Evolutionary conservation across 306 rosid species (phyloP), one percentile per base, ranked within the genome.

Genomic region (Malus asiatica): DNA sequence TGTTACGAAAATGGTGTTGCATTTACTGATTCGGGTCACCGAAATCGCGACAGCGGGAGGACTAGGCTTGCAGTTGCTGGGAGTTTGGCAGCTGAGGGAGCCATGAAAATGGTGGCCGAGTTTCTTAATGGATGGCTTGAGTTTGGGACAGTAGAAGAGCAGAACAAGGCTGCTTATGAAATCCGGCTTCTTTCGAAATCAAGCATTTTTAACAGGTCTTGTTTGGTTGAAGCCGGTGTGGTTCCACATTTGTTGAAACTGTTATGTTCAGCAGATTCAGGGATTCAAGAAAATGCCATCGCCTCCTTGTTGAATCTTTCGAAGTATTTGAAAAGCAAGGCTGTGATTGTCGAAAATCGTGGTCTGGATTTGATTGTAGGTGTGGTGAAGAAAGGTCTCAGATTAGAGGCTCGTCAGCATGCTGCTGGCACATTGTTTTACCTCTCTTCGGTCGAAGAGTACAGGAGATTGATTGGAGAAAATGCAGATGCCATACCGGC

Each of bases 301-400:
- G 98, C 93, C 67, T 88, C 88, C 14, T 84, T 96, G 59, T 71
- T 92, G 83, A 90, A 92, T 62, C 88, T 96, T 74, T 89, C 98
- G 1, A 92, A 96, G 87, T 77, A 72, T 81, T 65, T 81, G 10
- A 74, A 86, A 62, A 66, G 97, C 71, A 89, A 85, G 61, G 77
- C 27, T 11, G 33, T 25, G 20, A 84, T 95, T 57, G 85, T 83
- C 23, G 86, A 86, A 70, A 84, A 84, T 72, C 78, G 86, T 22
- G 99, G 96, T 2, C 63, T 90, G 70, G 78, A 84, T 61, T 53
- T 78, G 74, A 83, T 95, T 71, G 84, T 90, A 3, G 68, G 71
- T 20, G 88, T 95, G n/a, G 53, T 92, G 12, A 86, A 76, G 63
- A 78, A 81, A 19, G 97, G 93, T 11, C 29, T 70, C 74, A 88